Evolutionary conservation across 2,329 filamentous ascomycete genomes (phyloP), one percentile per base, ranked within the genome.

Genomic region (Aspergillus sp.): DNA sequence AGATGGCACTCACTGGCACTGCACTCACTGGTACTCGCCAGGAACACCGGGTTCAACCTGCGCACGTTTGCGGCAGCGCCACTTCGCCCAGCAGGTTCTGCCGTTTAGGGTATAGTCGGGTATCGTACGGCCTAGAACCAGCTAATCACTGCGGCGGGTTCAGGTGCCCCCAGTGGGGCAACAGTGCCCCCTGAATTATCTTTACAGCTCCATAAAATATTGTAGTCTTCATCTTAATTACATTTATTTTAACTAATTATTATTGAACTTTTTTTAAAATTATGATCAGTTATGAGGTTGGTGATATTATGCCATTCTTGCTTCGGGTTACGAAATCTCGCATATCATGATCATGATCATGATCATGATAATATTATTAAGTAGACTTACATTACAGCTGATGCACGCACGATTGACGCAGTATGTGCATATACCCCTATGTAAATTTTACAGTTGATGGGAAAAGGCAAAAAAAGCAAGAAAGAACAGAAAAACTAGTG

Each of bases 31-130:
- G 44, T 15, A 27, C 19, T 21, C 21, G 15, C 44, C 23, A 49
- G 44, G 21, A 49, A 25, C 44, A 50, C 19, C 19, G 47, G 25
- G 25, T 36, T 36, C 32, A 13, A 36, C 25, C 47, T 11, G 47
- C 42, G 57, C 58, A 62, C 61, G 63, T 57, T 63, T 61, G 59
- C 61, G 56, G 50, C 56, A 32, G 52, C 57, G 59, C 61, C 59
- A 63, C 61, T 54, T 54, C 27, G 50, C 59, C 48, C 39, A 48
- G 53, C 23, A 54, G 47, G 38, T 44, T 17, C 5, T 21, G 3
- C 30, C 36, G 21, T 8, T 25, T 25, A 44, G 39, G 17, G 21
- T 51, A 57, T 42, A 59, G 59, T 62, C 59, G n/a, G n/a, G 44
- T 48, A 50, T 5, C 36, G 57, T 59, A 60, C 52, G 55, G 27